Evolutionary conservation across 192 early-diverging fungal genomes (phyloP), one percentile per base, ranked within the genome.

Genomic region (Mortierella antarctica): DNA sequence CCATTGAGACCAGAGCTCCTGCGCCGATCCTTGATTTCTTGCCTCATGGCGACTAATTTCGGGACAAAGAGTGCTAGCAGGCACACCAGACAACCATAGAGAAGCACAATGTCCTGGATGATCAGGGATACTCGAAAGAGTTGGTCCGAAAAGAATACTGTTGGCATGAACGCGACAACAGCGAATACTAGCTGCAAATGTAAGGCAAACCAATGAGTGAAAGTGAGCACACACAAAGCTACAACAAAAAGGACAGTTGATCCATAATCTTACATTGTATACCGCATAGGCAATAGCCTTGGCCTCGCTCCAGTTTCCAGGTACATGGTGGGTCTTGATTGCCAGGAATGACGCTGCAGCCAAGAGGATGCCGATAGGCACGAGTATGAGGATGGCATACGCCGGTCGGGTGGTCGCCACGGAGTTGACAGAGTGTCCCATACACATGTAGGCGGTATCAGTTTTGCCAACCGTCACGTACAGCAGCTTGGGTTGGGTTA

Each of bases 41-140:
- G 64, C 42, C 64, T 42, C 50, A 66, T 66, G 50, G 54, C 39
- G 17, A 66, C 1, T n/a, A 66, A 0, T 41, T 66, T 66, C 10
- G 64, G 64, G 31, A 66, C 64, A 54, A 66, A 66, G 50, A 66
- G 64, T 4, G 54, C 18, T 8, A 66, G 9, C 20, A 66, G 50
- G 3, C 48, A 66, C 9, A 54, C 50, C 23, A 51, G 13, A 11
- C 48, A 40, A 20, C 50, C 64, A 20, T 52, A 66, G 18, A 66
- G 64, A 31, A 66, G 31, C 7, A 54, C 41, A 13, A 66, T 18
- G 39, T 66, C 50, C n/a, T 66, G 64, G 31, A 52, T 66, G 17
- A 66, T 41, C 13, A 51, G 14, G 9, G 39, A 54, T 10, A 51
- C 17, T 52, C 41, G 31, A 42, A 53, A 54, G 50, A 52, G 49